Evolutionary conservation across 2,329 filamentous ascomycete genomes (phyloP).

Genomic region (Gyromitra esculenta): DNA sequence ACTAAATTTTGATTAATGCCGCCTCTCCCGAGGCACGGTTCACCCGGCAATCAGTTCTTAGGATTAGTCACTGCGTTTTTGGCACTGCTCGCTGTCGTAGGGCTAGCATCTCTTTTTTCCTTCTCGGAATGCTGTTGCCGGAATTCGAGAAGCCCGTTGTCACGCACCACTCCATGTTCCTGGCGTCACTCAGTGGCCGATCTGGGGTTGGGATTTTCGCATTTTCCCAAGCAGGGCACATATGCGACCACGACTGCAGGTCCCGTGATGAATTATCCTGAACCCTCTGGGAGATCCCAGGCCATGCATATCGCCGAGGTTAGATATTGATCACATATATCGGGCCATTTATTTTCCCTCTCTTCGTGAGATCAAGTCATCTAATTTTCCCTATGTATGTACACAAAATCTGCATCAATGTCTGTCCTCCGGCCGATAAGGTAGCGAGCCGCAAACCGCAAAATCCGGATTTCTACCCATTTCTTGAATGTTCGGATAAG

Average conservation of each 20-base stretch:
- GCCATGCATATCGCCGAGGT: background rate
- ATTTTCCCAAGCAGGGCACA: conserved; percentile 14
- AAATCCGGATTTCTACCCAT: background rate
- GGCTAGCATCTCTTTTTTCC: no score
- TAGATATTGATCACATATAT: background rate
- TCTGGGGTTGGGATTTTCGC: background rate
- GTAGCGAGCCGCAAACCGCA: background rate
- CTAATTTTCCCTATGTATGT: background rate
- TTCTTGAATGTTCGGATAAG: conserved; percentile 19
- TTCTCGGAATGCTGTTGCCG: conserved; percentile 14
- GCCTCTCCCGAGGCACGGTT: conserved; percentile 13
- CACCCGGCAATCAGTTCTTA: conserved; percentile 4
- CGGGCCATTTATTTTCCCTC: background rate
- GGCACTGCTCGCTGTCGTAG: background rate
- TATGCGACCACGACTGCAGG: background rate
- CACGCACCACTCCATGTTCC: background rate
- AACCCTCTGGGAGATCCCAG: background rate
- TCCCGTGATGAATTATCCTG: background rate
- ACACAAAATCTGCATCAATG: background rate
- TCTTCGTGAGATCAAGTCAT: background rate
- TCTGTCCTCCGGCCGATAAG: background rate
- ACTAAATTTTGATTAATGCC: background rate
- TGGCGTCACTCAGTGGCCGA: background rate
- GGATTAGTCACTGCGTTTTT: conserved; percentile 20
- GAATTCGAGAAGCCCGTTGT: background rate